phyloP scores from a whole-genome alignment of 2,329 filamentous ascomycete genomes.

The Elsinoe necatrix region DNA sequence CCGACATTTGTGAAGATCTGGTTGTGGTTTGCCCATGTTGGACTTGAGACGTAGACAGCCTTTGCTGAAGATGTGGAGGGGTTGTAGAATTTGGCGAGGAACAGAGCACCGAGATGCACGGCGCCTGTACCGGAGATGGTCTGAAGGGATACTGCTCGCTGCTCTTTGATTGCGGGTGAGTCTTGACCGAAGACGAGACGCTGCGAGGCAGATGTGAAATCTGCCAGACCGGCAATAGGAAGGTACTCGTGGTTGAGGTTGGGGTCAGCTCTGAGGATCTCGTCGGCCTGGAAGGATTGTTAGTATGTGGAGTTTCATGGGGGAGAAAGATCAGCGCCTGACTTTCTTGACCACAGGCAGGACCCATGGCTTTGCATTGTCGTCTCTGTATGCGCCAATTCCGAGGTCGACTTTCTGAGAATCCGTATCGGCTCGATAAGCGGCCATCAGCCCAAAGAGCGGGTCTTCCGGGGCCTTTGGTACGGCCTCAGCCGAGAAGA shows the following conservation, averaged over 20 bases:
- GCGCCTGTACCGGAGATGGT: conserved; percentile 97
- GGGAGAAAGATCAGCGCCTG: conserved; percentile 60
- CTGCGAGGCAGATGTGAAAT: conserved; percentile 82
- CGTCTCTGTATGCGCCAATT: conserved; percentile 88
- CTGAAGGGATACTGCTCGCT: conserved; percentile 74
- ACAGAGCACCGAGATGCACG: conserved; percentile 84
- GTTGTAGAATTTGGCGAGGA: conserved; percentile 85
- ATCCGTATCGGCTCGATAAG: conserved; percentile 66
- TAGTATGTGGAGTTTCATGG: conserved; percentile 40
- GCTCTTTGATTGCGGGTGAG: conserved; percentile 58
- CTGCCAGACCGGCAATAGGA: conserved; percentile 83
- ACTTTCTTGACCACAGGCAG: conserved; percentile 96
- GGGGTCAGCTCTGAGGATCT: conserved; percentile 78
- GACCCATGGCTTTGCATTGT: conserved; percentile 95
- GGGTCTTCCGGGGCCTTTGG: conserved; percentile 91
- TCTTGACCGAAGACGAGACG: conserved; percentile 37
- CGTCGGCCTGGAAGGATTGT: conserved; percentile 61
- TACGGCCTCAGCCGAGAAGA: conserved; percentile 67
- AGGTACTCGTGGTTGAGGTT: conserved; percentile 96
- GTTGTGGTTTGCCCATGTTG: conserved; percentile 98
- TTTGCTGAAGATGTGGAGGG: conserved; percentile 49
- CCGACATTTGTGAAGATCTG: conserved; percentile 94
- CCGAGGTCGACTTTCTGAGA: conserved; percentile 87
- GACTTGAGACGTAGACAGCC: conserved; percentile 82
- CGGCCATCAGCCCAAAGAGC: conserved; percentile 85